Conservation (phyloP, 1,139 yeast species). For the Saccharomyces hybrid region DNA sequence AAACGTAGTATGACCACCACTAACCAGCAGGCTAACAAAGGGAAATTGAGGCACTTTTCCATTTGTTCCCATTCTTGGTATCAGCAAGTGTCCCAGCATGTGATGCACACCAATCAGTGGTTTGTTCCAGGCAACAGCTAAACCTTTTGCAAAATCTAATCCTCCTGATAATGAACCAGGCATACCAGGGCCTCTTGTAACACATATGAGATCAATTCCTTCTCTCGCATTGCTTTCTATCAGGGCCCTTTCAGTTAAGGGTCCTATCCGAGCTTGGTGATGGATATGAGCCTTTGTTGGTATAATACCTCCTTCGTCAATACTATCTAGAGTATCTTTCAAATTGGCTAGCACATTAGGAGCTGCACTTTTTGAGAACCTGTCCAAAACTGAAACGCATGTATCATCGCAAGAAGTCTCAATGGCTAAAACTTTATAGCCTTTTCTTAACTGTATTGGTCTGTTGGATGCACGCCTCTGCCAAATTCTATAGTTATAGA, state of each 20-base stretch:
- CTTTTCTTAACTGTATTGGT: neutral
- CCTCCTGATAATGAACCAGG: conserved; percentile 80
- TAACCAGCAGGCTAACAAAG: conserved; percentile 66
- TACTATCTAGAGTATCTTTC: conserved; percentile 61
- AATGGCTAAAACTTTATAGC: conserved; percentile 68
- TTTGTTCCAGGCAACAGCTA: conserved; percentile 64
- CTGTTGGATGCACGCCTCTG: neutral
- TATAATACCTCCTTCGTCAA: conserved; percentile 69
- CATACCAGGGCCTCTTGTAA: conserved; percentile 97
- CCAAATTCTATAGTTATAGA: neutral
- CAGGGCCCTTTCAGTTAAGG: conserved; percentile 37
- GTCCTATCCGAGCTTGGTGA: conserved; percentile 55
- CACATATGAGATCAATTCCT: conserved; percentile 73
- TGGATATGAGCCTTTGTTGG: conserved; percentile 82
- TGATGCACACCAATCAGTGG: conserved; percentile 92
- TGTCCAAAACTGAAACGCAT: conserved; percentile 69
- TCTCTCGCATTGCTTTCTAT: conserved; percentile 31
- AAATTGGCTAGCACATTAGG: conserved; percentile 53
- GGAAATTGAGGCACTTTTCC: conserved; percentile 49
- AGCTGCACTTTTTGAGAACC: conserved; percentile 32
- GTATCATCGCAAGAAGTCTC: conserved; percentile 96
- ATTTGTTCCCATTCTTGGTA: conserved; percentile 48
- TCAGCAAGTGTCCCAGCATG: conserved; percentile 84
- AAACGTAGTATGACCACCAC: conserved; percentile 94
- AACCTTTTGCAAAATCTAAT: conserved; percentile 76